Evolutionary conservation across 2,329 filamentous ascomycete genomes (phyloP).

Genomic region (Fusarium proliferatum): DNA sequence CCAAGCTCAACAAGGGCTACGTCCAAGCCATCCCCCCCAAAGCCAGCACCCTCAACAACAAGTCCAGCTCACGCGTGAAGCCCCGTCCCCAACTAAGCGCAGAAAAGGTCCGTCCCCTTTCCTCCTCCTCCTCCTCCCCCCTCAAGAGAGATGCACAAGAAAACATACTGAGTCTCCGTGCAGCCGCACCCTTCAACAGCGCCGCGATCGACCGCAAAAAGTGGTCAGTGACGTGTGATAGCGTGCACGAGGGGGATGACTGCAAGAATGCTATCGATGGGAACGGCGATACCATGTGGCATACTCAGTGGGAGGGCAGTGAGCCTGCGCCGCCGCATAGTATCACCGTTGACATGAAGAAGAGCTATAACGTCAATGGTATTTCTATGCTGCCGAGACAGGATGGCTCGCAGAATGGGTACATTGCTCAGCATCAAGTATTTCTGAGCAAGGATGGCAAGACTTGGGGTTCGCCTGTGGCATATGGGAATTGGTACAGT

Average conservation of each 20-base stretch:
- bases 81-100: neutral
- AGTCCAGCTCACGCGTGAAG: neutral
- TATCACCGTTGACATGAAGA: conserved; percentile 28
- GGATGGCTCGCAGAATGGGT: conserved; percentile 11
- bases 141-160: neutral
- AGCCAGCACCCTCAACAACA: neutral
- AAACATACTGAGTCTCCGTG: conserved; percentile 9
- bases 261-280: conserved; percentile 24
- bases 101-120: conserved; percentile 9
- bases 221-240: conserved; percentile 28
- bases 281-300: conserved; percentile 4
- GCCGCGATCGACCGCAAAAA: conserved; percentile 11
- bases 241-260: conserved; percentile 4
- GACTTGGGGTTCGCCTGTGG: conserved; percentile 21
- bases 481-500: conserved; percentile 27
- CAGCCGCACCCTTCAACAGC: conserved; percentile 15
- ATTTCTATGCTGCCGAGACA: conserved; percentile 31
- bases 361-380: conserved; percentile 19
- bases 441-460: conserved; percentile 20
- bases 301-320: conserved; percentile 13
- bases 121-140: neutral
- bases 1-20: conserved; percentile 18
- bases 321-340: conserved; percentile 24
- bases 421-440: conserved; percentile 13
- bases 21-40: conserved; percentile 9